These are phyloP conservation scores for Coniochaeta sp. DNA, from an alignment of 2,329 filamentous ascomycete species.

Conservation along the genomic window DNA sequence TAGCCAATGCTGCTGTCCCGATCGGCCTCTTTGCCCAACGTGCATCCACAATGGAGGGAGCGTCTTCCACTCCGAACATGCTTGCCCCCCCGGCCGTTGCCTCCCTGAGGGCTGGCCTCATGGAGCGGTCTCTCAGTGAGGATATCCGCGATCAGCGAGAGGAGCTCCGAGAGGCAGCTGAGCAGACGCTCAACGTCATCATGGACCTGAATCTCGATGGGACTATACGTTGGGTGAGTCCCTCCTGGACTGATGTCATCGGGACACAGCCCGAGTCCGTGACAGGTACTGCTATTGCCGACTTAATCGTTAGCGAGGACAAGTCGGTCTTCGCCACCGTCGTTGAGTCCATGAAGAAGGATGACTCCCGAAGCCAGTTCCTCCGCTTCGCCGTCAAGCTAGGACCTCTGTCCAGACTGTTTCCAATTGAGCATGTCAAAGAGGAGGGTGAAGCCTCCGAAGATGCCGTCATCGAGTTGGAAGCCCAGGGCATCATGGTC, in stretches of 20 bases:
- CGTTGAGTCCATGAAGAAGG: slow-evolving; percentile 81
- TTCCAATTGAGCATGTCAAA: slow-evolving; percentile 33
- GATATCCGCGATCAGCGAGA: slow-evolving; percentile 90
- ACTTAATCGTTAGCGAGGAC: slow-evolving; percentile 72
- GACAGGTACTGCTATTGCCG: slow-evolving; percentile 68
- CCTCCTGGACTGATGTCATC: slow-evolving; percentile 90
- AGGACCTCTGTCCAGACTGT: slow-evolving; percentile 61
- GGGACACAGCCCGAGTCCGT: slow-evolving; percentile 69
- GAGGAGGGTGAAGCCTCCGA: slow-evolving; percentile 28
- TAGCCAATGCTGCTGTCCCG: slow-evolving; percentile 25
- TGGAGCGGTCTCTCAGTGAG: slow-evolving; percentile 68
- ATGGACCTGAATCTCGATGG: slow-evolving; percentile 88
- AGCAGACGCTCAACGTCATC: slow-evolving; percentile 94
- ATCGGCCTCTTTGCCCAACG: slow-evolving; percentile 18
- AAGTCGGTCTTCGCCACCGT: slow-evolving; percentile 74
- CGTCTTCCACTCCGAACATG: slow-evolving; percentile 19
- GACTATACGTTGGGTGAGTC: slow-evolving; percentile 90
- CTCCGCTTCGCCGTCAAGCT: slow-evolving; percentile 71
- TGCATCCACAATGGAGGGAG: slow-evolving; percentile 34
- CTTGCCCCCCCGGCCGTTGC: slow-evolving; percentile 47
- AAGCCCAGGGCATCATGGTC: slow-evolving; percentile 97
- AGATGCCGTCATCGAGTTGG: slow-evolving; percentile 64
- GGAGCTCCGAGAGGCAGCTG: slow-evolving; percentile 88
- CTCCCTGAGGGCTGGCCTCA: slow-evolving; percentile 41
- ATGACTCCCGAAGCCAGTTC: slow-evolving; percentile 88